A percentile compares a stretch with the other conserved stretches of the same genome.
Conservation (phyloP, 345 rosid species). For the Populus alba region DNA sequence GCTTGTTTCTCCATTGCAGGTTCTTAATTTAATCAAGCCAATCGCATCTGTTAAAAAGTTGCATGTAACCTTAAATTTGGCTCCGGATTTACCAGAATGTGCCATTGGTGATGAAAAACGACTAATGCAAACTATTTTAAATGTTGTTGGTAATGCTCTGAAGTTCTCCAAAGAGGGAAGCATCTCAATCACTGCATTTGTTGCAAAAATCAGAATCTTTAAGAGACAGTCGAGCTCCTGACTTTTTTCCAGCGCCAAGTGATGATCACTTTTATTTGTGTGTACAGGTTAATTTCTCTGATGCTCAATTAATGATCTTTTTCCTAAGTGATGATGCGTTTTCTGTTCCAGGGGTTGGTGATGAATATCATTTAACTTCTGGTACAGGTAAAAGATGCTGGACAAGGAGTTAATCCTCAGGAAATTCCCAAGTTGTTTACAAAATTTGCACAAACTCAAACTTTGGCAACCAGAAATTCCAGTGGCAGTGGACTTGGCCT, state of each 20-base stretch:
- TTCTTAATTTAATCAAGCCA: slow-evolving; percentile 82
- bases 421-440: slow-evolving; percentile 84
- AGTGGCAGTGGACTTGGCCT: slow-evolving; percentile 96
- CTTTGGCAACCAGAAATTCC: slow-evolving; percentile 57
- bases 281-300: slow-evolving; percentile 66
- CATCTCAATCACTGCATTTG: slow-evolving; percentile 66
- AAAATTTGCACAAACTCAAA: slow-evolving; percentile 81
- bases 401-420: slow-evolving; percentile 80
- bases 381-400: slow-evolving; percentile 83
- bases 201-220: slow-evolving; percentile 68
- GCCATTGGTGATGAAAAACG: slow-evolving; percentile 91
- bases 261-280: slow-evolving; percentile 79
- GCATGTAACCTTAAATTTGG: slow-evolving; percentile 58
- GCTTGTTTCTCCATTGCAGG: slow-evolving; percentile 46
- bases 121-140: slow-evolving; percentile 77
- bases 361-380: slow-evolving; percentile 13
- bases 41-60: slow-evolving; percentile 84
- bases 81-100: slow-evolving; percentile 84
- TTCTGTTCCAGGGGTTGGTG: slow-evolving; percentile 1
- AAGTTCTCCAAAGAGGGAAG: slow-evolving; percentile 91
- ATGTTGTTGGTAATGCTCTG: slow-evolving; percentile 93
- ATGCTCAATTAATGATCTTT: slow-evolving; percentile 1
- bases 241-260: slow-evolving; percentile 54
- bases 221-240: slow-evolving; percentile 63
- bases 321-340: background rate